Conservation (phyloP, 164 flowering plant species). For the Aristolochia californica region DNA sequence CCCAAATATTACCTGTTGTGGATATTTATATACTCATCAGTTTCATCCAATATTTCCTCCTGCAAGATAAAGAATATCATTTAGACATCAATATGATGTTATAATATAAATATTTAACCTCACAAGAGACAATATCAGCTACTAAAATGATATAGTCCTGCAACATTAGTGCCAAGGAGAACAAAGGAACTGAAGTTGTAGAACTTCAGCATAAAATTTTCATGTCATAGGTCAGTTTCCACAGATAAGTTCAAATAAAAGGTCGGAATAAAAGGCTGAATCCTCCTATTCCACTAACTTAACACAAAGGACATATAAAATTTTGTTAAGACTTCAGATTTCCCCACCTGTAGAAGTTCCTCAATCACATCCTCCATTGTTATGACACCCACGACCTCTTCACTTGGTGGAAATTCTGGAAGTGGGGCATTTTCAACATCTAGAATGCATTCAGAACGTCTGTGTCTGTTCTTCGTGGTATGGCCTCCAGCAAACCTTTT, state of each 20-base stretch:
- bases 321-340: not conserved
- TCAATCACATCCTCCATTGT: conserved; percentile 98
- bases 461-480: conserved; percentile 59
- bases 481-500: conserved; percentile 34
- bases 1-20: conserved; percentile 59
- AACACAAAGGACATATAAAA: too few species aligned
- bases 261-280: too few species aligned
- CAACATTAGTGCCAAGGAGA: too few species aligned
- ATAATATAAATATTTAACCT: too few species aligned
- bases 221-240: too few species aligned
- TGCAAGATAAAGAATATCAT: conserved; percentile 17
- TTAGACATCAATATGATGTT: not conserved
- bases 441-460: conserved; percentile 72
- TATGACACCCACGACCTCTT: conserved; percentile 83
- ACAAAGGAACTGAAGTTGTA: too few species aligned
- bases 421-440: conserved; percentile 62
- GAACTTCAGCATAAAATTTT: too few species aligned
- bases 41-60: conserved; percentile 97
- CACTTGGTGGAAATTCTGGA: conserved; percentile 55
- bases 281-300: too few species aligned
- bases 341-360: conserved; percentile 88
- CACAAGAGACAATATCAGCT: too few species aligned
- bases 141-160: too few species aligned
- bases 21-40: conserved; percentile 85
- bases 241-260: too few species aligned